Evolutionary conservation across 306 rosid species (phyloP).

Genomic region (Lathyrus oleraceus): DNA sequence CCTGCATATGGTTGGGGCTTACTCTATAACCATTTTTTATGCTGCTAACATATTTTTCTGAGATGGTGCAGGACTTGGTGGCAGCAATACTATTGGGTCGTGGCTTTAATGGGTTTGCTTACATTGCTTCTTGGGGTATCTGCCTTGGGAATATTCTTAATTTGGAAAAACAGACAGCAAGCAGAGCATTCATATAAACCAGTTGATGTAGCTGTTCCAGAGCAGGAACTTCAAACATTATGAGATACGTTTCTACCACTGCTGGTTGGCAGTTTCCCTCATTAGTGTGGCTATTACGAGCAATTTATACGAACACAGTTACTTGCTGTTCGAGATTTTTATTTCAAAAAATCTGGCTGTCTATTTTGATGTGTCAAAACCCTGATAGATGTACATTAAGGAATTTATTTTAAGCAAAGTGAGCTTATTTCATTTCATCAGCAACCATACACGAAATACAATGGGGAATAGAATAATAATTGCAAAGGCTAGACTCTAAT

Average conservation of each 20-base stretch:
- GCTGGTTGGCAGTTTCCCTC: constrained; percentile 27
- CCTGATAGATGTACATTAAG: constrained; percentile 40
- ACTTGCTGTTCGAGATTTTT: constrained; percentile 40
- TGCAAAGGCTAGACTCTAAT: neutral
- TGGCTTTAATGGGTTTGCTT: constrained; percentile 48
- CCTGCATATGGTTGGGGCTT: constrained; percentile 3
- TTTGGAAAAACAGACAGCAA: constrained; percentile 62
- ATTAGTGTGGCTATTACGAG: constrained; percentile 29
- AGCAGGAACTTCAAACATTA: constrained; percentile 93
- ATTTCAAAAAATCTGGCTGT: constrained; percentile 36
- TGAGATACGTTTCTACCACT: constrained; percentile 41
- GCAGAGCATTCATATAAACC: constrained; percentile 64
- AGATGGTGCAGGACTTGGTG: constrained; percentile 69
- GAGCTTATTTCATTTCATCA: neutral
- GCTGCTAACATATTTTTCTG: constrained; percentile 18
- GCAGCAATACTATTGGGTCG: constrained; percentile 52
- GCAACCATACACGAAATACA: neutral
- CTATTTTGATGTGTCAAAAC: constrained; percentile 31
- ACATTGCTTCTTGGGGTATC: constrained; percentile 51
- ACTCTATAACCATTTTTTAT: constrained; percentile 11
- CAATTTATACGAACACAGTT: constrained; percentile 32
- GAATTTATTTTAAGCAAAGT: neutral
- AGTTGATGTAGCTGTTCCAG: constrained; percentile 58
- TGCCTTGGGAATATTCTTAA: constrained; percentile 59
- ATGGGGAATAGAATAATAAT: neutral